These are phyloP conservation scores for Kwoniella dejecticola DNA, from an alignment of 768 basidiomycete genomes.

Conservation along the genomic window DNA sequence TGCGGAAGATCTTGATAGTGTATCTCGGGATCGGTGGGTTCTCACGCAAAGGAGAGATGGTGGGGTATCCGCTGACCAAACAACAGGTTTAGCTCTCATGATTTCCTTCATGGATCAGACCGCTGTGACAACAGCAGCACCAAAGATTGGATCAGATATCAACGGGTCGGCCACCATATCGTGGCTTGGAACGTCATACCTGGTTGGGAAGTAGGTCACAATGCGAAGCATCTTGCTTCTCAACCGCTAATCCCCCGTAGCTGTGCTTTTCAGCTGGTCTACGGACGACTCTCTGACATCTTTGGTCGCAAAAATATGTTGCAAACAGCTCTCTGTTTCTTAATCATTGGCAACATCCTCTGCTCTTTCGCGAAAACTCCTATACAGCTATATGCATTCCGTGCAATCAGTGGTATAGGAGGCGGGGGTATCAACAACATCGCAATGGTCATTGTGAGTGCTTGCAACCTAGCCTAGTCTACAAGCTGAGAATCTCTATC, in stretches of 20 bases:
- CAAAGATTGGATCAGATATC: conserved; percentile 45
- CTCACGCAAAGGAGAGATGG: too few species aligned
- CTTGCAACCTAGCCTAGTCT: neutral
- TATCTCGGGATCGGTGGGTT: conserved; percentile 45
- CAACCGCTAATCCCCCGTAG: conserved; percentile 1
- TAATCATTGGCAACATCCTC: conserved; percentile 49
- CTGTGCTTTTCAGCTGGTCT: conserved; percentile 48
- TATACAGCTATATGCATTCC: conserved; percentile 47
- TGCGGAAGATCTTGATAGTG: conserved; percentile 34
- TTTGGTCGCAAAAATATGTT: conserved; percentile 53
- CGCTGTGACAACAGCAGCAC: conserved; percentile 45
- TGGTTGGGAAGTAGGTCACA: conserved; percentile 34
- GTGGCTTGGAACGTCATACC: conserved; percentile 52
- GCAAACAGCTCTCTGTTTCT: conserved; percentile 42
- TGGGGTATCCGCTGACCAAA: neutral
- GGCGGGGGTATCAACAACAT: conserved; percentile 54
- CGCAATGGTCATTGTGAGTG: conserved; percentile 49
- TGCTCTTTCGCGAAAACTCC: conserved; percentile 52
- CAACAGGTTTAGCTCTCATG: conserved; percentile 40
- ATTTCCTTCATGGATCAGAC: conserved; percentile 51
- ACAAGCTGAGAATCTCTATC: neutral
- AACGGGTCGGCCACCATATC: conserved; percentile 33
- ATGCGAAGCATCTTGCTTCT: neutral
- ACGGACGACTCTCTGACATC: conserved; percentile 43
- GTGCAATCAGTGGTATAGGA: conserved; percentile 50